Conservation (phyloP, 495 filamentous ascomycete genomes). For the Umbilicaria muhlenbergii region DNA sequence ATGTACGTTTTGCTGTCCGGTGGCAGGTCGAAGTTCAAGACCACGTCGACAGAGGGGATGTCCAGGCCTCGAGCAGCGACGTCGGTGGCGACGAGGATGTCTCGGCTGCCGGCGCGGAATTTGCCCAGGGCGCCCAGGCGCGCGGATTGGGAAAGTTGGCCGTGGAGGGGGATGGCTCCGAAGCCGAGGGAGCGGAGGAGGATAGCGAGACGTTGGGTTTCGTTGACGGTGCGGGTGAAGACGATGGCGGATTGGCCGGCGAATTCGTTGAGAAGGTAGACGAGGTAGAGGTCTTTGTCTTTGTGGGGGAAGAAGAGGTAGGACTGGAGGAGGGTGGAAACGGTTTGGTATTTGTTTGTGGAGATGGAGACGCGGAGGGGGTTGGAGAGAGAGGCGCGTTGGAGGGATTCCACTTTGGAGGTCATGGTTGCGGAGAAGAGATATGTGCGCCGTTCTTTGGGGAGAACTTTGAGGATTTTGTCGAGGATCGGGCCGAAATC, state of each 20-base stretch:
- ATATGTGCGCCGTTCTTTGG: constrained; percentile 63
- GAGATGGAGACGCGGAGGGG: constrained; percentile 65
- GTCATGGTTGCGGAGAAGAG: constrained; percentile 92
- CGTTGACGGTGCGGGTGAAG: constrained; percentile 86
- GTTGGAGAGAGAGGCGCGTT: constrained; percentile 71
- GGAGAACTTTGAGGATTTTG: constrained; percentile 82
- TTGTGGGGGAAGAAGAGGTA: constrained; percentile 78
- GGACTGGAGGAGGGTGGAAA: constrained; percentile 65
- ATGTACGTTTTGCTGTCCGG: constrained; percentile 83
- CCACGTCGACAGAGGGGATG: constrained; percentile 80
- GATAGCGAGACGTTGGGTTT: constrained; percentile 71
- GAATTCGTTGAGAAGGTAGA: constrained; percentile 73
- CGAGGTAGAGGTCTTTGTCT: constrained; percentile 81
- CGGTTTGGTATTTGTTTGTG: constrained; percentile 70
- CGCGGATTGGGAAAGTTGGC: constrained; percentile 70
- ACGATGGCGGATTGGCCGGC: constrained; percentile 72
- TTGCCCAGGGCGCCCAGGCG: constrained; percentile 77
- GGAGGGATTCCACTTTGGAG: constrained; percentile 80
- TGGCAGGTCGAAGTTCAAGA: constrained; percentile 77
- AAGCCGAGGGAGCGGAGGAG: constrained; percentile 66
- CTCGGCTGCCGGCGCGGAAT: constrained; percentile 57
- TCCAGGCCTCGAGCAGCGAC: constrained; percentile 90
- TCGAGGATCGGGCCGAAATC: constrained; percentile 88
- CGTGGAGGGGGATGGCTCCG: constrained; percentile 81
- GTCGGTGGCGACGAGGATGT: constrained; percentile 91